phyloP scores from a whole-genome alignment of 2,329 filamentous ascomycete genomes.

The Didymella pinodella region DNA sequence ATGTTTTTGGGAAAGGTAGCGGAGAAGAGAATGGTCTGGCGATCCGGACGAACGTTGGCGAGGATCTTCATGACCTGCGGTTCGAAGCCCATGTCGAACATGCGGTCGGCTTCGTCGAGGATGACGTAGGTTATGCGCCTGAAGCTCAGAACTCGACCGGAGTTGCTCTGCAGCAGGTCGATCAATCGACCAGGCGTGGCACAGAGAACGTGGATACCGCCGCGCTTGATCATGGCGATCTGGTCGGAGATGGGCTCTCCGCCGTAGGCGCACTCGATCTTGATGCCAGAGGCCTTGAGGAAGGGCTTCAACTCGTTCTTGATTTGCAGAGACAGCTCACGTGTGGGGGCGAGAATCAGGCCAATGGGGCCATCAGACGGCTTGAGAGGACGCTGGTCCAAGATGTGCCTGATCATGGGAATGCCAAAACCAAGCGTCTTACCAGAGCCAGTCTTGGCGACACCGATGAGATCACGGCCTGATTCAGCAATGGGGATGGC shows the following conservation, averaged over 20 bases:
- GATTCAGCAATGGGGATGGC: slow-evolving; percentile 96
- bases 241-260: slow-evolving; percentile 97
- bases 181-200: slow-evolving; percentile 93
- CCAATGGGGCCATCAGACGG: slow-evolving; percentile 87
- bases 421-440: slow-evolving; percentile 96
- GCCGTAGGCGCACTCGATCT: slow-evolving; percentile 91
- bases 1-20: slow-evolving; percentile 96
- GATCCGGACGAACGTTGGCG: slow-evolving; percentile 86
- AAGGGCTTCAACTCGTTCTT: slow-evolving; percentile 95
- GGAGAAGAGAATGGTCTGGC: slow-evolving; percentile 94
- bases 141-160: slow-evolving; percentile 91
- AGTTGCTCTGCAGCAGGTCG: slow-evolving; percentile 90
- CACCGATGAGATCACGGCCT: slow-evolving; percentile 91
- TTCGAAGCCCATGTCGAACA: slow-evolving; percentile 99
- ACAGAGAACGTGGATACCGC: slow-evolving; percentile 90
- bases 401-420: slow-evolving; percentile 98
- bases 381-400: slow-evolving; percentile 84
- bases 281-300: slow-evolving; percentile 82
- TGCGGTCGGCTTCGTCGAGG: slow-evolving; percentile 94
- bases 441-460: slow-evolving; percentile 96
- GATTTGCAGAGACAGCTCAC: slow-evolving; percentile 93
- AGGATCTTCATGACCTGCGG: slow-evolving; percentile 98
- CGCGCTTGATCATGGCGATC: slow-evolving; percentile 94
- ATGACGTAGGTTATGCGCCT: slow-evolving; percentile 91
- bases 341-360: slow-evolving; percentile 90